phyloP scores from a whole-genome alignment of 331 rosid genomes.

The Acacia concinna region DNA sequence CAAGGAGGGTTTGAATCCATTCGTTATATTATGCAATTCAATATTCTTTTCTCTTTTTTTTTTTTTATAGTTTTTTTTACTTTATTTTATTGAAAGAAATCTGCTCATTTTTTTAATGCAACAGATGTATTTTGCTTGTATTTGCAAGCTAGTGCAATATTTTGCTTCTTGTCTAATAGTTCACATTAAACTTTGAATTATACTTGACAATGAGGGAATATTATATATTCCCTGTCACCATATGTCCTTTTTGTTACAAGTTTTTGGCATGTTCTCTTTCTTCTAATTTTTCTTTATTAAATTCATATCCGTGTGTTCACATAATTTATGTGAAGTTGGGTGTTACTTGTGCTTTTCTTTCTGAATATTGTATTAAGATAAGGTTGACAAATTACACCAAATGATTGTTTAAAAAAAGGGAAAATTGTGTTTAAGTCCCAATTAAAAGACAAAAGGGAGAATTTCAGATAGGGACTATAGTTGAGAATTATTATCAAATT shows the following conservation, averaged over 20 bases:
- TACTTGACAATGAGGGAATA: background rate
- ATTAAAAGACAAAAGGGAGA: too few species aligned
- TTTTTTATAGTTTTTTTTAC: background rate
- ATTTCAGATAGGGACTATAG: too few species aligned
- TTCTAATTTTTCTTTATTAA: background rate
- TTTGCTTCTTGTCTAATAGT: background rate
- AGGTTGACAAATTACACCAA: background rate
- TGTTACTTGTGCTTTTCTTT: background rate
- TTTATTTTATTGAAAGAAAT: background rate
- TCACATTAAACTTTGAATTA: background rate
- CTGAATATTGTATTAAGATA: background rate
- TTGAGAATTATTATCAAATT: too few species aligned
- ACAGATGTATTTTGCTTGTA: background rate
- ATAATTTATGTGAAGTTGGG: background rate
- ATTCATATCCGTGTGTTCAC: background rate
- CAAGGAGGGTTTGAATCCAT: conserved; percentile 53
- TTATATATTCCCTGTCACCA: background rate
- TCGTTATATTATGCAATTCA: conserved; percentile 52
- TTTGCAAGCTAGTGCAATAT: background rate
- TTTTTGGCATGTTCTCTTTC: background rate
- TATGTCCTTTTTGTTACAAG: background rate
- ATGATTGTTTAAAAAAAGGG: too few species aligned
- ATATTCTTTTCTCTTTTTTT: conserved; percentile 41
- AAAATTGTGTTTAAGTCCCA: too few species aligned
- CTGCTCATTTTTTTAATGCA: conserved; percentile 58